Percentiles rank a stretch among this genome's conserved stretches.
Evolutionary conservation across 306 rosid species (phyloP).

Genomic region (Rosa lucieae): DNA sequence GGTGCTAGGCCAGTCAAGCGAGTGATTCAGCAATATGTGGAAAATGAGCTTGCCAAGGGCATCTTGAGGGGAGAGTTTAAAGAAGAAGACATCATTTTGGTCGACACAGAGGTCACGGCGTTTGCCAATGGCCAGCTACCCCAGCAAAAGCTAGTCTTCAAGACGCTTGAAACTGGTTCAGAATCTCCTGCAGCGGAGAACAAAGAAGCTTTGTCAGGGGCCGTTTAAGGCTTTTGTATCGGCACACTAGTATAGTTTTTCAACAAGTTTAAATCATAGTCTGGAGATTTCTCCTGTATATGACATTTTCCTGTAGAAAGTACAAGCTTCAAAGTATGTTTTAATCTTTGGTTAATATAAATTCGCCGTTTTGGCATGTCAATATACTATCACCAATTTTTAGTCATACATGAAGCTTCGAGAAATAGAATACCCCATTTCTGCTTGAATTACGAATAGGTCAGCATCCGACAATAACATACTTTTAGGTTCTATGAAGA

Average conservation of each 20-base stretch:
- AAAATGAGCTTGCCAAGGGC: conserved; percentile 91
- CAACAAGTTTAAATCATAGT: conserved; percentile 7
- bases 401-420: neutral
- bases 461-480: too few species aligned
- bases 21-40: conserved; percentile 89
- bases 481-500: too few species aligned
- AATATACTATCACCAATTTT: neutral
- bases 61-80: conserved; percentile 90
- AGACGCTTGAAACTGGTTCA: conserved; percentile 42
- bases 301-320: neutral
- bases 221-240: conserved; percentile 25
- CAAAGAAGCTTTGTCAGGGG: conserved; percentile 47
- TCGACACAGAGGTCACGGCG: conserved; percentile 85
- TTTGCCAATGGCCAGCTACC: conserved; percentile 82
- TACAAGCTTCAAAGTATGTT: neutral
- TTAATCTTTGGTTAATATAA: neutral
- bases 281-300: neutral
- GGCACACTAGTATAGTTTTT: conserved; percentile 13
- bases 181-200: conserved; percentile 36
- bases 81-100: conserved; percentile 67
- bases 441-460: neutral
- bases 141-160: conserved; percentile 71
- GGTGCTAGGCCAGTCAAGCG: conserved; percentile 99
- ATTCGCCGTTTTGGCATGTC: neutral
- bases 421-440: neutral